Conservation (phyloP, 1,139 yeast genomes). For the Tardiomyces digboiensis region DNA sequence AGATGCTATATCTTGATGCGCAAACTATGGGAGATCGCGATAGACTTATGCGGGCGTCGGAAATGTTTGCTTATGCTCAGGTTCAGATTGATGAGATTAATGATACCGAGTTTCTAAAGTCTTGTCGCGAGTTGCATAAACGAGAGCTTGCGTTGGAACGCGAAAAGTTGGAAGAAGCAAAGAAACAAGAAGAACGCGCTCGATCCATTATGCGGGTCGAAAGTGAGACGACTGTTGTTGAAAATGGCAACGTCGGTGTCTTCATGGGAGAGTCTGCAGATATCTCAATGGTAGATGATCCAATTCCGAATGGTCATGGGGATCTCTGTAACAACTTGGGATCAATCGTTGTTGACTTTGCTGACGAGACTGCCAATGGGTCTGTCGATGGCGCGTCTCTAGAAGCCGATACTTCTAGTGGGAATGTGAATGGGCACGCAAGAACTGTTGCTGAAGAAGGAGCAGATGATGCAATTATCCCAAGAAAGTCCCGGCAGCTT, state of each 20-base stretch:
- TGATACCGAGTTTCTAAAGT: slow-evolving; percentile 56
- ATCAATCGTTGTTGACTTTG: too few species aligned
- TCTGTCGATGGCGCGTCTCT: too few species aligned
- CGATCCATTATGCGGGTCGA: background rate
- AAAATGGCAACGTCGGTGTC: background rate
- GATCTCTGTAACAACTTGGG: too few species aligned
- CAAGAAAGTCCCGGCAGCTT: too few species aligned
- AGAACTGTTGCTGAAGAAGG: too few species aligned
- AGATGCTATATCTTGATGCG: slow-evolving; percentile 75
- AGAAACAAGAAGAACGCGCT: slow-evolving; percentile 1
- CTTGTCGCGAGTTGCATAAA: slow-evolving; percentile 64
- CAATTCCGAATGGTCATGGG: background rate
- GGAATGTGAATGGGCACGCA: too few species aligned
- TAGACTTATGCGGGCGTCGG: slow-evolving; percentile 78
- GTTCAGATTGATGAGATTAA: slow-evolving; percentile 90
- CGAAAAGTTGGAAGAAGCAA: slow-evolving; percentile 27
- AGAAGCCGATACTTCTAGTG: too few species aligned
- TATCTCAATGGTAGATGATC: background rate
- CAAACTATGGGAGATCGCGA: slow-evolving; percentile 74
- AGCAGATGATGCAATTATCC: too few species aligned
- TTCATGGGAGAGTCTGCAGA: background rate
- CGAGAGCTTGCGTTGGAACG: slow-evolving; percentile 40
- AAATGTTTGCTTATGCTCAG: slow-evolving; percentile 94
- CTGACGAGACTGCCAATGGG: too few species aligned
- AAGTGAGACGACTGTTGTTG: background rate